Percentiles rank a stretch among this genome's conserved stretches.
These are phyloP conservation scores for Amylocystis lapponica DNA, from an alignment of 768 basidiomycete species.

Conservation along the genomic window DNA sequence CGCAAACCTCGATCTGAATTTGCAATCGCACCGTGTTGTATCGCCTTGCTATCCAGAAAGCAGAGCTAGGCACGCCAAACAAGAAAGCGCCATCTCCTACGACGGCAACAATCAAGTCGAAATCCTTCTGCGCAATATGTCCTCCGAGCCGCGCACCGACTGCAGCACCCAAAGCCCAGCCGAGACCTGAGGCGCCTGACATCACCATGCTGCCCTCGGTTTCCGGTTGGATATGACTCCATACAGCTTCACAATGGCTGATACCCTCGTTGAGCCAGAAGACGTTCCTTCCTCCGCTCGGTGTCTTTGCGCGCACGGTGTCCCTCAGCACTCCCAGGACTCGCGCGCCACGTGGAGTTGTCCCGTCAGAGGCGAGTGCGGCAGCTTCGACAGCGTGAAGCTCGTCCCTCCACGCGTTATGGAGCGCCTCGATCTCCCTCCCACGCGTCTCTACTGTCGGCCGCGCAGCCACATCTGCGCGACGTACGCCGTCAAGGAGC, in stretches of 20 bases:
- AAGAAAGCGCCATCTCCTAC: conserved; percentile 69
- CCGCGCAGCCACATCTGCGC: neutral
- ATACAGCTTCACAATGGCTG: conserved; percentile 48
- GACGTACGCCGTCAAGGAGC: conserved; percentile 32
- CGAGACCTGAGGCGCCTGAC: conserved; percentile 62
- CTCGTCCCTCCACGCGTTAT: conserved; percentile 13
- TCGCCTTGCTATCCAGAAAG: conserved; percentile 68
- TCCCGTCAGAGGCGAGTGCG: conserved; percentile 6
- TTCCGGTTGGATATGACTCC: conserved; percentile 53
- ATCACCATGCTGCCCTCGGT: conserved; percentile 43
- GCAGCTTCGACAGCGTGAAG: conserved; percentile 15
- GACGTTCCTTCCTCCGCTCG: conserved; percentile 29
- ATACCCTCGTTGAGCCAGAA: conserved; percentile 62
- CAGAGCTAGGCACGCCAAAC: conserved; percentile 60
- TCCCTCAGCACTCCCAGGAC: conserved; percentile 44
- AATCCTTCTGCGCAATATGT: conserved; percentile 22
- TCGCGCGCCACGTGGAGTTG: conserved; percentile 11
- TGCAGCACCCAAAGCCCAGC: conserved; percentile 63
- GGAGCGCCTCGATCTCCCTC: conserved; percentile 1
- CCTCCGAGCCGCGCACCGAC: conserved; percentile 52
- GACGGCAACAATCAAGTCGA: conserved; percentile 52
- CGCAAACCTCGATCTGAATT: too few relatives aligned
- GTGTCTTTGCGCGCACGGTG: conserved; percentile 33
- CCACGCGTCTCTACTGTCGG: conserved; percentile 1
- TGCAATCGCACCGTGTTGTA: conserved; percentile 53